phyloP scores from a whole-genome alignment of 75 land plant species.

The Adiantum capillusveneris region DNA sequence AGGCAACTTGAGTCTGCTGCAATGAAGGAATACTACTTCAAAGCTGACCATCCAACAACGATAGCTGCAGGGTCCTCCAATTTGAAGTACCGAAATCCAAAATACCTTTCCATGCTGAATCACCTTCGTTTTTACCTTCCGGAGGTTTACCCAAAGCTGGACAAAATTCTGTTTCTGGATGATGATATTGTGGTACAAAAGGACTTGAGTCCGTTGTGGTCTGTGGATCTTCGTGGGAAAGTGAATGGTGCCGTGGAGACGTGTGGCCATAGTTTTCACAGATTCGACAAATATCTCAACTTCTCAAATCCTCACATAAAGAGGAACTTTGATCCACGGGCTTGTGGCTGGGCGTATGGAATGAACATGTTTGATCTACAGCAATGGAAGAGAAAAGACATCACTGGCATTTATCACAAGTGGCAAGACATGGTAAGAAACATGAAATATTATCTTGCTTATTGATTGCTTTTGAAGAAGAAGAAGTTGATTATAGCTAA shows the following conservation, averaged over 20 bases:
- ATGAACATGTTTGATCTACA: conserved; percentile 87
- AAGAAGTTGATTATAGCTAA: not conserved
- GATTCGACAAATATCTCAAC: conserved; percentile 86
- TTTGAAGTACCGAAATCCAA: conserved; percentile 83
- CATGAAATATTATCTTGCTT: no score
- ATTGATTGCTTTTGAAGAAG: not conserved
- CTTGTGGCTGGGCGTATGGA: conserved; percentile 96
- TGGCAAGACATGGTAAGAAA: conserved; percentile 80
- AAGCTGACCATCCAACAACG: conserved; percentile 49
- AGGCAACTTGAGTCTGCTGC: conserved; percentile 62
- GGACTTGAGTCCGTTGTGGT: conserved; percentile 66
- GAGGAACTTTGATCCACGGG: conserved; percentile 64
- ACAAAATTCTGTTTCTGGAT: conserved; percentile 81
- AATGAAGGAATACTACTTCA: conserved; percentile 68
- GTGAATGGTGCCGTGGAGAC: conserved; percentile 94
- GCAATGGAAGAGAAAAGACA: conserved; percentile 75
- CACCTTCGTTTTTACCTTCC: conserved; percentile 88
- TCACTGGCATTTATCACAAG: conserved; percentile 92
- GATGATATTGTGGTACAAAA: conserved; percentile 90
- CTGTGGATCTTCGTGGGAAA: conserved; percentile 68
- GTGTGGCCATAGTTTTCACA: conserved; percentile 86
- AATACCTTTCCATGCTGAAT: conserved; percentile 86
- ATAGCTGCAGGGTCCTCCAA: conserved; percentile 52
- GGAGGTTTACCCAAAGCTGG: conserved; percentile 74
- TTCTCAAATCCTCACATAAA: conserved; percentile 83